These are phyloP conservation scores for Plantago lanceolata DNA, from an alignment of 305 asterid species.

Conservation along the genomic window DNA sequence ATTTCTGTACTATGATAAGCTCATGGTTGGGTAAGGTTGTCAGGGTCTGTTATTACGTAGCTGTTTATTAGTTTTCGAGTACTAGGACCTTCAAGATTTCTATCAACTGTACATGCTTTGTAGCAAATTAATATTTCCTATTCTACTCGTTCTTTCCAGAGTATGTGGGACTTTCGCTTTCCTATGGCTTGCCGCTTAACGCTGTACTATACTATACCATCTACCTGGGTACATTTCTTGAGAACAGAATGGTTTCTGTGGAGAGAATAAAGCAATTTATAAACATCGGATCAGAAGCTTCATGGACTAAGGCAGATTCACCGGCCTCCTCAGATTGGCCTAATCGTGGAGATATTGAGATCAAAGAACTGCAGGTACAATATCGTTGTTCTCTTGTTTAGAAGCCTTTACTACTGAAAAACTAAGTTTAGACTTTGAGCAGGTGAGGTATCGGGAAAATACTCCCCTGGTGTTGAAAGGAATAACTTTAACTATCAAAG, in stretches of 20 bases:
- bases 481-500: constrained; percentile 43
- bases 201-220: constrained; percentile 39
- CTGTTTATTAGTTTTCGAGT: too few species aligned
- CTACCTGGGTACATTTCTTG: constrained; percentile 41
- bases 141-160: constrained; percentile 27
- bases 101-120: constrained; percentile 9
- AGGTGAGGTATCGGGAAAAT: constrained; percentile 63
- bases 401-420: not conserved
- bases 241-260: constrained; percentile 68
- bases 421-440: constrained; percentile 19
- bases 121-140: not conserved
- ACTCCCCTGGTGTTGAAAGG: constrained; percentile 71
- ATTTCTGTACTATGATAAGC: too few species aligned
- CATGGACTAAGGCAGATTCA: constrained; percentile 38
- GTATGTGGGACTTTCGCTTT: constrained; percentile 63
- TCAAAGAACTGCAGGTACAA: constrained; percentile 54
- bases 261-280: constrained; percentile 70
- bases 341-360: constrained; percentile 40
- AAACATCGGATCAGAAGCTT: constrained; percentile 61
- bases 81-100: too few species aligned
- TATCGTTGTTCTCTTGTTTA: not conserved
- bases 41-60: too few species aligned
- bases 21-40: too few species aligned
- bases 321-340: constrained; percentile 57
- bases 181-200: constrained; percentile 65